Evolutionary conservation across 495 filamentous ascomycete species (phyloP).

Genomic region (Pyronema domesticum): DNA sequence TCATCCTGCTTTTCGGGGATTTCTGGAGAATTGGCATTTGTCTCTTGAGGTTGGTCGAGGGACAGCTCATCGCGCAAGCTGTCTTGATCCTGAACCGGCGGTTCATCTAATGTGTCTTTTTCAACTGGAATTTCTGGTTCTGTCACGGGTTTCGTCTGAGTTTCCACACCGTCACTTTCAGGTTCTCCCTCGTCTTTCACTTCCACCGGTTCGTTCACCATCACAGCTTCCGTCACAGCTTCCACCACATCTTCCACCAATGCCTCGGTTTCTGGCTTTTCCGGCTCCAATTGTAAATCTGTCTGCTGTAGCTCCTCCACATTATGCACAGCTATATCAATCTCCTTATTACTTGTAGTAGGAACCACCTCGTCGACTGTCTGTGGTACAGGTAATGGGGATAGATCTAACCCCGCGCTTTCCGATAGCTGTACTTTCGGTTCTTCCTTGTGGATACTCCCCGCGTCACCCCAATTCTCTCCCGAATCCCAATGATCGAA

Average conservation of each 20-base stretch:
- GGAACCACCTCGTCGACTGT: not conserved
- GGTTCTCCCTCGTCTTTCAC: not conserved
- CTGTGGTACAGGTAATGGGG: not conserved
- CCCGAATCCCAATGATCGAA: slow-evolving; percentile 17
- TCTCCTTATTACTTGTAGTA: not conserved
- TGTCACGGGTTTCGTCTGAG: slow-evolving; percentile 8
- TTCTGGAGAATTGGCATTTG: not conserved
- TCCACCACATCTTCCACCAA: not conserved
- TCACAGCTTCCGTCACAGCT: not conserved
- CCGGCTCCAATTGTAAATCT: not conserved
- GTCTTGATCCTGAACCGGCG: not conserved
- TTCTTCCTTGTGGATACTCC: not conserved
- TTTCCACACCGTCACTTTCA: not conserved
- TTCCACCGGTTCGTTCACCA: not conserved
- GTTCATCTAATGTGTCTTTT: not conserved
- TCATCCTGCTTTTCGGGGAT: not conserved
- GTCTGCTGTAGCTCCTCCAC: not conserved
- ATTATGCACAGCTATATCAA: not conserved
- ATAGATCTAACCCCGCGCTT: not conserved
- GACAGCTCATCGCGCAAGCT: not conserved
- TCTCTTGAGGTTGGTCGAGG: not conserved
- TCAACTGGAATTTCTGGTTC: slow-evolving; percentile 2
- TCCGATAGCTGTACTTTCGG: not conserved
- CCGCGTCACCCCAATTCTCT: slow-evolving; percentile 14
- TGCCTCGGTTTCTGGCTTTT: not conserved